Percentiles rank a stretch among this genome's conserved stretches.
These are phyloP conservation scores for Scortechinia acanthostroma DNA, from an alignment of 2,329 filamentous ascomycete species.

Conservation along the genomic window DNA sequence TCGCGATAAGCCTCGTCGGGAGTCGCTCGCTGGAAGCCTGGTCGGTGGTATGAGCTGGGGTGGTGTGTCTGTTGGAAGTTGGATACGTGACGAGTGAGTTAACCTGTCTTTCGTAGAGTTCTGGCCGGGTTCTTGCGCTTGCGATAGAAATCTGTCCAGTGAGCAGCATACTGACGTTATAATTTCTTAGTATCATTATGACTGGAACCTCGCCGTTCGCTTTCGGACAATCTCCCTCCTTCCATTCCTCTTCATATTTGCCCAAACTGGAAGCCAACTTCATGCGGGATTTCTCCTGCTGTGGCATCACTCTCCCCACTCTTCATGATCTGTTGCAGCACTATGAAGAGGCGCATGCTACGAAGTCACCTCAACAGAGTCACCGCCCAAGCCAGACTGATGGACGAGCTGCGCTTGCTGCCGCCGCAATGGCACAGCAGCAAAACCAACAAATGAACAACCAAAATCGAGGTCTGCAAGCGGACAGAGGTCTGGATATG, in stretches of 20 bases:
- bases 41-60: slow-evolving; percentile 93
- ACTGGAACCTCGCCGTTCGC: slow-evolving; percentile 89
- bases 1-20: slow-evolving; percentile 49
- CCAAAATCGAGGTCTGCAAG: background rate
- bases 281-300: slow-evolving; percentile 95
- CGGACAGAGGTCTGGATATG: slow-evolving; percentile 13
- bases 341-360: slow-evolving; percentile 83
- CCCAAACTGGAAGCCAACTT: slow-evolving; percentile 96
- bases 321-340: slow-evolving; percentile 93
- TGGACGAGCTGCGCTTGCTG: background rate
- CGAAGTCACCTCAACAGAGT: slow-evolving; percentile 17
- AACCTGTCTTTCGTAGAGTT: slow-evolving; percentile 11
- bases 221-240: slow-evolving; percentile 81
- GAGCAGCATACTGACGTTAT: background rate
- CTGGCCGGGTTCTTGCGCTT: slow-evolving; percentile 6
- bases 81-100: slow-evolving; percentile 95
- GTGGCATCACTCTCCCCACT: slow-evolving; percentile 79
- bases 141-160: background rate
- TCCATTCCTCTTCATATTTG: slow-evolving; percentile 91
- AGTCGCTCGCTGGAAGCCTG: slow-evolving; percentile 56
- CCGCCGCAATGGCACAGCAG: slow-evolving; percentile 15
- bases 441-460: slow-evolving; percentile 13
- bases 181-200: slow-evolving; percentile 73
- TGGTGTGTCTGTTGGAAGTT: slow-evolving; percentile 89
- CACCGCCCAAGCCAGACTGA: slow-evolving; percentile 1